phyloP scores from a whole-genome alignment of 306 rosid genomes.

The Senna siamea region DNA sequence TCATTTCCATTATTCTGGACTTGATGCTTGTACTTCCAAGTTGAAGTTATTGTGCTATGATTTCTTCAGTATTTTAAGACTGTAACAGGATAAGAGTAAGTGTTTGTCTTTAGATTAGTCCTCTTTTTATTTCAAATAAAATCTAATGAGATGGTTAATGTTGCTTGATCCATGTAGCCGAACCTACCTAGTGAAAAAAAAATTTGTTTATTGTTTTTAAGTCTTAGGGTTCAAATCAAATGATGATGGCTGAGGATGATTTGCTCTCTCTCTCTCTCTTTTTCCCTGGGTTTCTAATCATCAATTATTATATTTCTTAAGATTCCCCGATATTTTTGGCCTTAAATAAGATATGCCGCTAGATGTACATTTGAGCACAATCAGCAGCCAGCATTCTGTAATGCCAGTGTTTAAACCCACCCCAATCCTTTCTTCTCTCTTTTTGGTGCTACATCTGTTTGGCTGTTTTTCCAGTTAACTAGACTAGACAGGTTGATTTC shows the following conservation, averaged over 20 bases:
- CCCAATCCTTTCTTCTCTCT: not conserved
- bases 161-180: too few relatives aligned
- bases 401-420: too few relatives aligned
- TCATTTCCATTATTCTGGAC: constrained; percentile 21
- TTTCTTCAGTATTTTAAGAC: constrained; percentile 8
- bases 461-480: not conserved
- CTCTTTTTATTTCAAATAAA: not conserved
- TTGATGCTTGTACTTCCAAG: constrained; percentile 1
- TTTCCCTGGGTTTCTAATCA: too few relatives aligned
- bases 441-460: constrained; percentile 6
- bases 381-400: too few relatives aligned
- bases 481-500: not conserved
- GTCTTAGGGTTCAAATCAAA: not conserved
- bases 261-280: not conserved
- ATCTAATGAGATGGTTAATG: not conserved
- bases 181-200: too few relatives aligned
- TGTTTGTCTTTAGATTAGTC: not conserved
- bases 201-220: too few relatives aligned
- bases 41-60: constrained; percentile 6
- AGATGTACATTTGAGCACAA: too few relatives aligned
- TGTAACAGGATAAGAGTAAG: not conserved
- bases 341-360: too few relatives aligned
- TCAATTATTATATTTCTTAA: too few relatives aligned
- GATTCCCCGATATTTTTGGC: too few relatives aligned
- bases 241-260: not conserved